Evolutionary conservation across 306 rosid species (phyloP).

Genomic region (Malus sylvestris): DNA sequence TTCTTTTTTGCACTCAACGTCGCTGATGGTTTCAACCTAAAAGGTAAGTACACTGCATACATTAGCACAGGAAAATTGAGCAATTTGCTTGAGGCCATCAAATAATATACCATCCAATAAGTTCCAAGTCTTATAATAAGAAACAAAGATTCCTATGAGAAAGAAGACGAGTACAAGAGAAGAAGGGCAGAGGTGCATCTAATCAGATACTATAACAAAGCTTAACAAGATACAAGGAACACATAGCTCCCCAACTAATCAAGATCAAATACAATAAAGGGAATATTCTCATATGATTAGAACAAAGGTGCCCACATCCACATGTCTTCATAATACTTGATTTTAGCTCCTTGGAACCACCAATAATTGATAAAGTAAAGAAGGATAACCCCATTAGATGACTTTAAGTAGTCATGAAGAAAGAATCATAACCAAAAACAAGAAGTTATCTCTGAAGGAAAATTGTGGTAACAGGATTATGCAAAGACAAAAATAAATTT

Average conservation of each 20-base stretch:
- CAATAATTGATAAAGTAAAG: background rate
- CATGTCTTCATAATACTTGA: background rate
- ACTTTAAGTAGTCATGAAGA: background rate
- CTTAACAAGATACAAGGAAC: background rate
- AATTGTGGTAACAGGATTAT: background rate
- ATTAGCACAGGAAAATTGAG: background rate
- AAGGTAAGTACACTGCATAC: constrained; percentile 10
- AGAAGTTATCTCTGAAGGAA: background rate
- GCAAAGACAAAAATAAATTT: background rate
- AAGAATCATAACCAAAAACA: background rate
- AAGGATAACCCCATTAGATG: background rate
- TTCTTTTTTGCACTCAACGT: constrained; percentile 37
- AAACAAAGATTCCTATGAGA: background rate
- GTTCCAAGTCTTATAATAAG: background rate
- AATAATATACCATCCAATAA: background rate
- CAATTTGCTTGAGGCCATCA: background rate
- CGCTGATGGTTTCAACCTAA: constrained; percentile 58
- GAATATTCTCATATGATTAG: background rate
- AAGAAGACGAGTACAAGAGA: background rate
- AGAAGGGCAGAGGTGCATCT: background rate
- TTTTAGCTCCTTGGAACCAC: background rate
- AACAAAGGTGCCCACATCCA: background rate
- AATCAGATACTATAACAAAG: background rate
- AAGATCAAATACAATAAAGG: background rate
- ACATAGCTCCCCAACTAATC: background rate